Evolutionary conservation across 352 stramenopile genomes (phyloP), one percentile per base, ranked within the genome.

Genomic region (Blastocystis sp.): DNA sequence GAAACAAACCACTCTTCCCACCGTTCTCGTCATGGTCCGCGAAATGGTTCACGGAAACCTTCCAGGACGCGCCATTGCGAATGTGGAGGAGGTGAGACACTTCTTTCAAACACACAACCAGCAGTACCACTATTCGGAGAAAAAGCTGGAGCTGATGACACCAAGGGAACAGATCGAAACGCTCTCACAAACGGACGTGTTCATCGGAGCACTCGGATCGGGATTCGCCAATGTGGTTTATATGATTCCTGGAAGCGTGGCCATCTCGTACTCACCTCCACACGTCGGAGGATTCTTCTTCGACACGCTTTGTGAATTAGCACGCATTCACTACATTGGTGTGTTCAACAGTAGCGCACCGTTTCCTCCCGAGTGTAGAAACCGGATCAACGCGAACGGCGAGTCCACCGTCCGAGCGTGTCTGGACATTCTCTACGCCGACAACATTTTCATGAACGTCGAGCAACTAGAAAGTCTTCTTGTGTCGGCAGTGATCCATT

Each of bases 271-370:
- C n/a, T 73, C 54, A n/a, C 73, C 73, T 76, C 73, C 73, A 38
- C 48, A 84, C 34, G 40, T 84, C n/a, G 73, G 73, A 73, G 73
- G 73, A 24, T 65, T 73, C 21, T 84, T 84, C 38, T 84, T 84
- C 34, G 48, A 84, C 44, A 73, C 73, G 11, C 18, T 84, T 9
- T 84, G 44, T 3, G 73, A 84, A 27, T 72, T 84, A 42, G 49
- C 73, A 44, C 18, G 59, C 4, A 38, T 84, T 51, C 44, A 59
- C 36, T 84, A 84, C 36, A 56, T 84, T 46, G 54, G 54, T 32
- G 59, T 84, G n/a, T 84, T 44, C 44, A 84, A 84, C 54, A 73
- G 59, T 38, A 84, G 54, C 32, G 54, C 51, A 27, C 49, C 73
- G 21, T 73, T 84, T 48, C 73, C 73, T 76, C 54, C 54, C 4